Evolutionary conservation across 2,329 filamentous ascomycete genomes (phyloP).

Genomic region (Fusarium sublunatum): DNA sequence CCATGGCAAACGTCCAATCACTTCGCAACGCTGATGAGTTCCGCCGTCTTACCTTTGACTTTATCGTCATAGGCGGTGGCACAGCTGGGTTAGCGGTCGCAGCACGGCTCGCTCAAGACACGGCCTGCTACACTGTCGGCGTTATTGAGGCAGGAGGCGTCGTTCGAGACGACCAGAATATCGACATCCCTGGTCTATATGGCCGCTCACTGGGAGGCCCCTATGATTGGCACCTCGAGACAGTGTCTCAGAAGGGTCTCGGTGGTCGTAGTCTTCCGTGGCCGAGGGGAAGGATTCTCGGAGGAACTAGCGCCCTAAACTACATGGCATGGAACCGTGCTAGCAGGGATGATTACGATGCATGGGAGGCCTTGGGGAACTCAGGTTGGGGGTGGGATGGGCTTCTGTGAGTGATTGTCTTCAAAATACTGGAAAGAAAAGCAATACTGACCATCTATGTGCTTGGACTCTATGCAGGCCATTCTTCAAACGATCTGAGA

Average conservation of each 20-base stretch:
- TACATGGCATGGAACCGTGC: conserved; percentile 66
- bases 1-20: conserved; percentile 17
- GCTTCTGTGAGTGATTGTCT: conserved; percentile 47
- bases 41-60: conserved; percentile 45
- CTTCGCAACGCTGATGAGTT: conserved; percentile 40
- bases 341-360: conserved; percentile 62
- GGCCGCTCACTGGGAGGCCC: conserved; percentile 52
- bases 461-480: conserved; percentile 49
- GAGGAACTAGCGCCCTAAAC: conserved; percentile 71
- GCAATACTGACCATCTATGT: conserved; percentile 10
- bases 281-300: conserved; percentile 64
- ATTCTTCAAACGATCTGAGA: conserved; percentile 63
- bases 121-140: conserved; percentile 45
- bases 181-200: conserved; percentile 55
- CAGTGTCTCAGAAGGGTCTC: conserved; percentile 53
- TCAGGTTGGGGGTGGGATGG: conserved; percentile 67
- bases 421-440: not conserved
- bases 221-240: conserved; percentile 57
- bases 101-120: conserved; percentile 58
- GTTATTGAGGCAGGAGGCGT: conserved; percentile 50
- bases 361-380: conserved; percentile 69
- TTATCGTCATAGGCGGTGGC: conserved; percentile 64
- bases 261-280: conserved; percentile 55
- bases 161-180: conserved; percentile 46
- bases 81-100: conserved; percentile 65